Conservation (phyloP, 2,329 filamentous ascomycete genomes). For the Botryotinia narcissicola region DNA sequence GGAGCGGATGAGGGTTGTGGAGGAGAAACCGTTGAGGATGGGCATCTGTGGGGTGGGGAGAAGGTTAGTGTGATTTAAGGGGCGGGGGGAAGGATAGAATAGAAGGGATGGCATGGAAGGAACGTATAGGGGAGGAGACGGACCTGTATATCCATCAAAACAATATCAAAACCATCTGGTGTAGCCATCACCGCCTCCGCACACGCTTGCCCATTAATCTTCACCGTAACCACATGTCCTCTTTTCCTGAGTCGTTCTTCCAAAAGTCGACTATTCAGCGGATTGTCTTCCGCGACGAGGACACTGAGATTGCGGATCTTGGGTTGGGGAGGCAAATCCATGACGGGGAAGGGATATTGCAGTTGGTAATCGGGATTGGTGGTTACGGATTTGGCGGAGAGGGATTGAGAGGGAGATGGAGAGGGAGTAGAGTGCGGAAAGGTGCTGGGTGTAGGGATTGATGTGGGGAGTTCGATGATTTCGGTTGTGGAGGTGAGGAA, state of each 20-base stretch:
- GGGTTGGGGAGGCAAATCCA: constrained; percentile 18
- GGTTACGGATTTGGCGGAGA: constrained; percentile 3
- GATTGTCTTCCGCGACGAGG: constrained; percentile 83
- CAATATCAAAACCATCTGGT: constrained; percentile 65
- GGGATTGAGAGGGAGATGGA: not conserved
- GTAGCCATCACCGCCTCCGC: constrained; percentile 65
- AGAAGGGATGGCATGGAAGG: not conserved
- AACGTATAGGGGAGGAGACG: constrained; percentile 35
- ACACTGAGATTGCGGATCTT: constrained; percentile 46
- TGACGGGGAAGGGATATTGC: constrained; percentile 25
- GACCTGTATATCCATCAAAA: constrained; percentile 93
- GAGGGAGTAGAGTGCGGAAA: not conserved
- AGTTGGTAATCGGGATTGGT: constrained; percentile 23
- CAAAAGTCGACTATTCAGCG: constrained; percentile 79
- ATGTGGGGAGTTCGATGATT: not conserved
- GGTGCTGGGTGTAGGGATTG: not conserved
- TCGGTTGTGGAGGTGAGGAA: not conserved
- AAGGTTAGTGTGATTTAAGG: not conserved
- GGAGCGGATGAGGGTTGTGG: constrained; percentile 78
- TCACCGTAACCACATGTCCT: constrained; percentile 68
- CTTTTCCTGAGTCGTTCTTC: constrained; percentile 75
- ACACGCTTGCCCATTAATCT: constrained; percentile 82
- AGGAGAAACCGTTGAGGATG: constrained; percentile 79
- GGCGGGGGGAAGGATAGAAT: not conserved
- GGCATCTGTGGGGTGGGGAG: constrained; percentile 66